phyloP scores from a whole-genome alignment of 2,329 filamentous ascomycete genomes.

The Madurella fahalii region DNA sequence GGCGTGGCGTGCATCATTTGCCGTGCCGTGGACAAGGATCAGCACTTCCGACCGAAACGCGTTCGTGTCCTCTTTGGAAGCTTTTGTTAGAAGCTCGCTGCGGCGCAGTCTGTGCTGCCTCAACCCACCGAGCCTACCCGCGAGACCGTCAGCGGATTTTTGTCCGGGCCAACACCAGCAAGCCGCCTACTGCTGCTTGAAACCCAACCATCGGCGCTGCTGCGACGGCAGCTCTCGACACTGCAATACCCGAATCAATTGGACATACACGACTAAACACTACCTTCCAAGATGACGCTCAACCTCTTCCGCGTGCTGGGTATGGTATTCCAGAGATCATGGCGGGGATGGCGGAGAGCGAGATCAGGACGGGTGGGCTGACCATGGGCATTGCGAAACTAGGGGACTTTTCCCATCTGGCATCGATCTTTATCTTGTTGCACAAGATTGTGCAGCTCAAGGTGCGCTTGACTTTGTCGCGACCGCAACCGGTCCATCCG shows the following conservation, averaged over 20 bases:
- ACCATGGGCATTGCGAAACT: slow-evolving; percentile 10
- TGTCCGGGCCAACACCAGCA: neutral
- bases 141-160: no score
- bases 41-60: slow-evolving; percentile 12
- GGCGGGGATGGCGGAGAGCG: neutral
- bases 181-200: neutral
- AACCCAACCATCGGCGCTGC: neutral
- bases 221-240: neutral
- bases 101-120: neutral
- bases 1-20: slow-evolving; percentile 18
- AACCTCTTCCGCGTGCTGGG: slow-evolving; percentile 58
- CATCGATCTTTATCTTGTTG: slow-evolving; percentile 89
- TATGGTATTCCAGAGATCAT: slow-evolving; percentile 26
- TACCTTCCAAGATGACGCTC: slow-evolving; percentile 41
- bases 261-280: neutral
- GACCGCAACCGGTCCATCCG: neutral
- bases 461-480: slow-evolving; percentile 43
- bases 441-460: slow-evolving; percentile 95
- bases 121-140: neutral
- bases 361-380: slow-evolving; percentile 8
- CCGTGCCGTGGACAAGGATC: slow-evolving; percentile 12
- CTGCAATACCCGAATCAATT: neutral
- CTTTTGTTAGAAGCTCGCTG: neutral
- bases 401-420: slow-evolving; percentile 94
- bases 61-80: slow-evolving; percentile 17